Percentiles rank a stretch among this genome's conserved stretches.
These are phyloP conservation scores for Fusarium solani-melongenae DNA, from an alignment of 2,329 filamentous ascomycete genomes.

Conservation along the genomic window DNA sequence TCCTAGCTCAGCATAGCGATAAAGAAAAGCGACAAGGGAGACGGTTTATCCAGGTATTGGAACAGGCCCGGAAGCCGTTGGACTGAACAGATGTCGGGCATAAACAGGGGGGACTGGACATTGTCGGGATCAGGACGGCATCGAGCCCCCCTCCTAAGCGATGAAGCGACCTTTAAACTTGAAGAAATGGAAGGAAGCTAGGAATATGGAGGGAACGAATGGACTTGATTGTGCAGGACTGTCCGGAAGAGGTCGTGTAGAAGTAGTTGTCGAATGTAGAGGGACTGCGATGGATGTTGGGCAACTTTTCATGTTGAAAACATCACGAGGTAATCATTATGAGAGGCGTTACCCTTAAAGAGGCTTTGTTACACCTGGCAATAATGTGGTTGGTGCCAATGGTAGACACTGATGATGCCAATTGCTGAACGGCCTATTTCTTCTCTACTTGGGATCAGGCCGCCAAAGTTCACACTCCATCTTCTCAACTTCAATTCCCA, in stretches of 20 bases:
- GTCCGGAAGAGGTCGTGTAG: neutral
- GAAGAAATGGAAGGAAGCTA: neutral
- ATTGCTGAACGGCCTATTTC: neutral
- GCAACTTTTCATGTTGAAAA: neutral
- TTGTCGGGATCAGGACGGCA: neutral
- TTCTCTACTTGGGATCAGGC: neutral
- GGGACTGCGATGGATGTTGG: neutral
- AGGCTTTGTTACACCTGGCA: neutral
- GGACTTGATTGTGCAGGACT: neutral
- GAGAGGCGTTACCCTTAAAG: neutral
- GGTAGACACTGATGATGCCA: conserved; percentile 4
- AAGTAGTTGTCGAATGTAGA: neutral
- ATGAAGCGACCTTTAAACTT: neutral
- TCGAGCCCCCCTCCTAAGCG: neutral
- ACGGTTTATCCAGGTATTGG: conserved; percentile 8
- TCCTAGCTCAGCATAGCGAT: conserved; percentile 25
- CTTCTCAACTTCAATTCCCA: neutral
- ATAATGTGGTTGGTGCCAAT: neutral
- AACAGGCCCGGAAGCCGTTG: neutral
- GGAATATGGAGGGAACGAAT: neutral
- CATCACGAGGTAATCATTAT: neutral
- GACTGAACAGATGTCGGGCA: neutral
- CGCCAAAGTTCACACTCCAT: neutral
- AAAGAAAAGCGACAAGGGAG: conserved; percentile 19
- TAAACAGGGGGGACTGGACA: neutral